Evolutionary conservation across 352 stramenopile species (phyloP), one percentile per base, ranked within the genome.

Genomic region (Phytophthora sp.): DNA sequence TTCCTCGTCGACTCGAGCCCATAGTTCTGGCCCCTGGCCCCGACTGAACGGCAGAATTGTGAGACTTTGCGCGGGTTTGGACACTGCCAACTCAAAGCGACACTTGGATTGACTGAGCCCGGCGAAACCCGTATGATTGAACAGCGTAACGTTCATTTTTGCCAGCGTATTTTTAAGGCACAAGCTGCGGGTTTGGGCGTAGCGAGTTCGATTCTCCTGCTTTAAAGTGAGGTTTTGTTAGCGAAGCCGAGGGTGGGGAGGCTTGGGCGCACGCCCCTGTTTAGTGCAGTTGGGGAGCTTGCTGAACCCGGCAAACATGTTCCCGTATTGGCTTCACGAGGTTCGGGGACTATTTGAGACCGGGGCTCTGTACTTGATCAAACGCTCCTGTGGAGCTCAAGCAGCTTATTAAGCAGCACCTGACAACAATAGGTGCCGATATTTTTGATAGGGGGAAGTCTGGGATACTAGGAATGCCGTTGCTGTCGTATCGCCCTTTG

Each of bases 341-440:
- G 47, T 63, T 70, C n/a, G 63, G 63, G 59, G 21, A 45, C 33
- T 72, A 61, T 61, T 76, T 73, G 47, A 41, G 42, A 76, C 41
- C 53, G 18, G 27, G 39, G 41, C 26, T 29, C 59, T 57, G 29
- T 47, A 74, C 56, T 62, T 72, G 62, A 44, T 61, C 53, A 54
- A 53, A 64, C 41, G 41, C 38, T 47, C 45, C 39, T 2, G n/a
- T n/a, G n/a, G n/a, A n/a, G n/a, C n/a, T n/a, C 15, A 24, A 44
- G 31, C 31, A 53, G 27, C 21, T 16, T 31, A 16, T n/a, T 33
- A 35, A 53, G 65, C 33, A 15, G 21, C 51, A 49, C 38, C 23
- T n/a, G 61, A 66, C 41, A 57, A 66, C 38, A 67, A 67, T 67
- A 74, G 61, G 54, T 21, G 12, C 16, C 26, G 33, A 26, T 74